Conservation (phyloP, 1,284 basidiomycete species). For the Crocinoboletus sp. region DNA sequence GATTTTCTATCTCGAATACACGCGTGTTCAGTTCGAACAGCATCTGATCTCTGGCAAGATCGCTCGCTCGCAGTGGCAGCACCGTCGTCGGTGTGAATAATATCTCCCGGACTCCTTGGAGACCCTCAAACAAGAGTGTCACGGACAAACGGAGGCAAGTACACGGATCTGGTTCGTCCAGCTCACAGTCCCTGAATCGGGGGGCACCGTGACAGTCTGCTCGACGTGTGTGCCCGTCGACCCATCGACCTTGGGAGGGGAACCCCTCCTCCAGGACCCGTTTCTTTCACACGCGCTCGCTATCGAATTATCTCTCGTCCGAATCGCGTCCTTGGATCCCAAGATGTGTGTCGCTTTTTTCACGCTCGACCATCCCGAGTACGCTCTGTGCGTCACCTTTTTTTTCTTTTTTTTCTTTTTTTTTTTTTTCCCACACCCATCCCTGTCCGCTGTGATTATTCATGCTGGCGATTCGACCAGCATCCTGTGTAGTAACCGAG, state of each 20-base stretch:
- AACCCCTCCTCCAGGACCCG: too few species aligned
- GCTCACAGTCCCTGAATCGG: conserved; percentile 6
- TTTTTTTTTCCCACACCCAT: conserved; percentile 2
- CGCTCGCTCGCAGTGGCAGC: conserved; percentile 1
- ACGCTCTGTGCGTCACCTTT: conserved; percentile 77
- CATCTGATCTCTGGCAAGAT: conserved; percentile 1
- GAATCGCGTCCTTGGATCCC: not conserved
- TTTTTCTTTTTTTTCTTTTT: too few species aligned
- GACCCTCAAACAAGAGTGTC: conserved; percentile 14
- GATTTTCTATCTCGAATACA: conserved; percentile 3
- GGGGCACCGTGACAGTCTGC: not conserved
- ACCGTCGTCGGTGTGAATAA: conserved; percentile 3
- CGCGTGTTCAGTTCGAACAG: not conserved
- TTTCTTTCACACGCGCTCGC: conserved; percentile 5
- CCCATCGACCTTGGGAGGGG: not conserved
- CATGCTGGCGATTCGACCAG: conserved; percentile 36
- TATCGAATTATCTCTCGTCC: not conserved
- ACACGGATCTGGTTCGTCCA: not conserved
- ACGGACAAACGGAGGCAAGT: conserved; percentile 3
- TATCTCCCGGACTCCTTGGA: conserved; percentile 8
- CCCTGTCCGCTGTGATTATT: not conserved
- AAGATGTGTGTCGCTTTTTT: conserved; percentile 71
- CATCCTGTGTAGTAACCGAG: conserved; percentile 70
- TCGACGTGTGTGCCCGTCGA: not conserved
- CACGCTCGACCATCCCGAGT: conserved; percentile 68